Conservation (phyloP, 2,329 filamentous ascomycete genomes). For the Emericellopsis atlantica region DNA sequence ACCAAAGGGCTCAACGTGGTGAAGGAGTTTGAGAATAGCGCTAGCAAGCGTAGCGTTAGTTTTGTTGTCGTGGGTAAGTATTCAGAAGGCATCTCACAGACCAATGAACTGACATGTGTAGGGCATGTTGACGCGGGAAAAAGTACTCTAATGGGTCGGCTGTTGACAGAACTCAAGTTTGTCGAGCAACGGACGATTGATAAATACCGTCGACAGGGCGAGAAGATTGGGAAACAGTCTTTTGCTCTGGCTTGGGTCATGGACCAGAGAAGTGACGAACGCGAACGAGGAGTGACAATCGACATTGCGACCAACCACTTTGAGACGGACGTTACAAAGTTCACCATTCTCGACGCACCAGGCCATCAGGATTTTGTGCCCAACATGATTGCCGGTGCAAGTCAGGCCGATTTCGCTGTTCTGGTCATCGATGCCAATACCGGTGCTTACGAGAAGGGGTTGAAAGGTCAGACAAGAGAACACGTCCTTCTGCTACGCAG, state of each 20-base stretch:
- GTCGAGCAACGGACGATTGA: constrained; percentile 83
- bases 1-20: constrained; percentile 78
- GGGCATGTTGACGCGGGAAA: constrained; percentile 97
- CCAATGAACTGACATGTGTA: constrained; percentile 16
- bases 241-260: constrained; percentile 97
- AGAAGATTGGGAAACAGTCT: constrained; percentile 84
- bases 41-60: constrained; percentile 69
- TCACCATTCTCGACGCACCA: constrained; percentile 91
- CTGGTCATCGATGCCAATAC: constrained; percentile 85
- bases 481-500: constrained; percentile 83
- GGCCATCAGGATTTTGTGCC: constrained; percentile 94
- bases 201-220: constrained; percentile 76
- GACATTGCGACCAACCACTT: constrained; percentile 95
- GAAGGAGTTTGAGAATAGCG: constrained; percentile 63
- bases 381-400: constrained; percentile 97
- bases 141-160: constrained; percentile 92
- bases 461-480: constrained; percentile 89
- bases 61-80: constrained; percentile 81
- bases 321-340: constrained; percentile 73
- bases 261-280: constrained; percentile 82
- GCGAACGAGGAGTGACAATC: constrained; percentile 83
- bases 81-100: neutral
- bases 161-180: constrained; percentile 78
- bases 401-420: constrained; percentile 90
- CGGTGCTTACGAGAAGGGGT: constrained; percentile 84